Base-by-base conservation (phyloP, 768 basidiomycete genomes). In the Fistulinella prunicolor region DNA sequence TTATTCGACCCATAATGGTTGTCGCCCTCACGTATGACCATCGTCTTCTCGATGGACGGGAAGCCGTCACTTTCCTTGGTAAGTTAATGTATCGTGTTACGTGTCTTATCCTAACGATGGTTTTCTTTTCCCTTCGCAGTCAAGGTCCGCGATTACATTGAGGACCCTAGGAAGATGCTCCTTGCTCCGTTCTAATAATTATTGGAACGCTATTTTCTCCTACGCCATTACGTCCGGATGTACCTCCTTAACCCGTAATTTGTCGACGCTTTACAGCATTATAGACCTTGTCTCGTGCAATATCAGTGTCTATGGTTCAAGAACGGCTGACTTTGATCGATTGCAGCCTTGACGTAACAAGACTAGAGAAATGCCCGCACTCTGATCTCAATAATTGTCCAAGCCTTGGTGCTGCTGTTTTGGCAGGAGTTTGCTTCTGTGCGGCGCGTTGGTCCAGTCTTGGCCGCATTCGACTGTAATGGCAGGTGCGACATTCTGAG, bases 1-100 rank as follows among this genome's bases (percentile, higher is more conserved):
- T 94, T 56, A 87, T 98, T 65, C 84, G 95, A 46, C 95, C 95
- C 24, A 91, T 98, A 72, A 97, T 97, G 94, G 80, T 94, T 37
- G 84, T 94, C 43, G 90, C 89, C 8, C 77, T 93, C 50, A 95
- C 94, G 1, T 98, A 97, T 66, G 94, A 98, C 69, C 94, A 98
- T 73, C 80, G 95, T 53, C 70, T 99, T 61, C 77, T 99, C 57
- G 95, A 99, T 64, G 95, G 95, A 29, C 78, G 95, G 56, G 95
- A 99, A 70, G 95, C 89, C 28, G 89, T 93, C 44, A 95, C 94
- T 34, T 97, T 99, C 92, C 84, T 99, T 56, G 93, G 92, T 94
- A 57, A 56, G 89, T 75, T 32, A 41, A 23, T 22, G 20, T 40
- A 32, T 16, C 16, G 2, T 26, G 36, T 43, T 30, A 29, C 4